Evolutionary conservation across 164 flowering plant species (phyloP), one percentile per base, ranked within the genome.

Genomic region (Hamamelis virginiana): DNA sequence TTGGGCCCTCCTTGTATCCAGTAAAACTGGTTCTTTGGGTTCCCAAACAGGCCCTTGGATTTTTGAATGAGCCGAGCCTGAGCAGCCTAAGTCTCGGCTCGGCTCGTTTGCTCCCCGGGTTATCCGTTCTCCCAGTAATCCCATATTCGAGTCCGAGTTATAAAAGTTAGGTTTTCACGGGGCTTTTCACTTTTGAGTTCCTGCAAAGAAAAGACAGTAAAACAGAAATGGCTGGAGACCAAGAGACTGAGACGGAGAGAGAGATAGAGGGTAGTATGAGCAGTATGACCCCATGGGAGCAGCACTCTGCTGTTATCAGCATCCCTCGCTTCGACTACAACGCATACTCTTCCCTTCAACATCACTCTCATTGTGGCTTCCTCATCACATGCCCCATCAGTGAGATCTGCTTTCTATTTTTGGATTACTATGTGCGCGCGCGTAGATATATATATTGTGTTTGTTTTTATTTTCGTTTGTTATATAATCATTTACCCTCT

Each of bases 241-340:
- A 8, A 8, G n/a, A 55, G 23, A 55, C 59, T 18, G 38, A 57
- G 33, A 57, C 33, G 45, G 9, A 44, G 45, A 46, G 0, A 47
- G 80, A 73, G 58, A 57, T 0, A 21, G 77, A 56, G 41, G 75
- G 38, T 0, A 56, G 11, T 11, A 25, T 38, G 18, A 69, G 64
- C 65, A 70, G 46, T 14, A 68, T 92, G 91, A 73, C 76, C 9
- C 95, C 97, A 19, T 91, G 98, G 97, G 97, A 91, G 73, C 97
- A 91, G 75, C 96, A 93, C 63, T 79, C 89, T 0, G 77, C 77
- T 15, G 91, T 93, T 1, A 91, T 93, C 44, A 91, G 78, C 80
- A 81, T 94, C 16, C 98, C 96, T 78, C 94, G 98, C 23, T 94
- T 78, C 72, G 89, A 94, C 75, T 94, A 94, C 90, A 91, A 84